These are phyloP conservation scores for Bipolaris zeicola DNA, from an alignment of 2,329 filamentous ascomycete genomes.

Conservation along the genomic window DNA sequence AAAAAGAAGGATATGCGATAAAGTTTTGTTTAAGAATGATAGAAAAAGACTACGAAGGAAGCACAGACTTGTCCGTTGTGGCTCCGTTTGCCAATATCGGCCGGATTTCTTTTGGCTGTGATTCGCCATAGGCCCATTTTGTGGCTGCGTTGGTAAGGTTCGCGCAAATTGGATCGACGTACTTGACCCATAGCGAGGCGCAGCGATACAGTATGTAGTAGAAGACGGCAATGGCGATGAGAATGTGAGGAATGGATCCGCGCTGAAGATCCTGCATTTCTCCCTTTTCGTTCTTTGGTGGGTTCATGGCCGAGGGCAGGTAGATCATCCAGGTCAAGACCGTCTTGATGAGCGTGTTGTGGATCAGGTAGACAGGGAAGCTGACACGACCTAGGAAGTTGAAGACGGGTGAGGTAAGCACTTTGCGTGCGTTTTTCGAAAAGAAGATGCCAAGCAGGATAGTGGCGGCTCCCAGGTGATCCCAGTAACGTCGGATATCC, in stretches of 20 bases:
- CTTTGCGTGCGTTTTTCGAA: slow-evolving; percentile 57
- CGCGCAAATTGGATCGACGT: slow-evolving; percentile 45
- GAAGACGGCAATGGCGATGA: slow-evolving; percentile 43
- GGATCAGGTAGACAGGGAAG: slow-evolving; percentile 68
- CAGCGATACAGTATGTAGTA: slow-evolving; percentile 45
- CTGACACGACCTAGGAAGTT: slow-evolving; percentile 68
- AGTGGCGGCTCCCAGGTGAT: slow-evolving; percentile 56
- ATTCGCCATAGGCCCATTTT: slow-evolving; percentile 42
- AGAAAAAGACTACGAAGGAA: slow-evolving; percentile 24
- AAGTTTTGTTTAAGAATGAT: too few species aligned
- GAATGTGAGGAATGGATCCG: slow-evolving; percentile 38
- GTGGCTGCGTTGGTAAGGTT: slow-evolving; percentile 39
- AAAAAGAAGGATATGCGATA: background rate
- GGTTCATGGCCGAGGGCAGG: slow-evolving; percentile 47
- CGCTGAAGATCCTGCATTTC: slow-evolving; percentile 44
- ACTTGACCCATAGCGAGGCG: slow-evolving; percentile 41
- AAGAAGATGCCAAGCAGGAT: slow-evolving; percentile 60
- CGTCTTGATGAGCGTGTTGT: slow-evolving; percentile 65
- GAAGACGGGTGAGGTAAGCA: slow-evolving; percentile 61
- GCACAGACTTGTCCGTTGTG: slow-evolving; percentile 24
- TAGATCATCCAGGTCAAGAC: slow-evolving; percentile 66
- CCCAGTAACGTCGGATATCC: slow-evolving; percentile 58
- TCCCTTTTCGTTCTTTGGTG: slow-evolving; percentile 43
- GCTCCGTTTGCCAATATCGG: slow-evolving; percentile 30
- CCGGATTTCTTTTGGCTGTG: slow-evolving; percentile 21